Conservation (phyloP, 139 green algal genomes). For the Haematococcus sp. region DNA sequence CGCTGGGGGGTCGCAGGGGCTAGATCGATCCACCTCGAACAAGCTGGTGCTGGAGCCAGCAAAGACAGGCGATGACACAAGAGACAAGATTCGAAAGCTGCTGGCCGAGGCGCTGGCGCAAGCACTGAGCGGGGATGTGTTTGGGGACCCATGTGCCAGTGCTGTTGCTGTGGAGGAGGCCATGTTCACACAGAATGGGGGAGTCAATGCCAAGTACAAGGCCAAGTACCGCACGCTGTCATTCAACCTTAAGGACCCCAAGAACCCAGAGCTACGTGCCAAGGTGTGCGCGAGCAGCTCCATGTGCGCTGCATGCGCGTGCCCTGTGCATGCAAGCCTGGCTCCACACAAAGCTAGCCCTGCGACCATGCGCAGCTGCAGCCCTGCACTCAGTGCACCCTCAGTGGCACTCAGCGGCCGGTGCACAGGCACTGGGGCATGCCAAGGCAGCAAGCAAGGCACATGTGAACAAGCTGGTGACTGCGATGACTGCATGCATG, state of each 20-base stretch:
- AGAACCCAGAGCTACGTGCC: constrained; percentile 77
- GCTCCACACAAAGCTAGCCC: too few relatives aligned
- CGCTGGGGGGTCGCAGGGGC: not conserved
- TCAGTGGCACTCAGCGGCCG: too few relatives aligned
- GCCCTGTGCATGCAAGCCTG: too few relatives aligned
- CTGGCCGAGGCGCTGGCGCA: constrained; percentile 44
- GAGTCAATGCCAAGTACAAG: constrained; percentile 83
- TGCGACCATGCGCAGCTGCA: too few relatives aligned
- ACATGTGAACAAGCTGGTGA: too few relatives aligned
- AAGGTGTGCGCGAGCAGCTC: constrained; percentile 19
- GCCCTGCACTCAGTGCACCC: too few relatives aligned
- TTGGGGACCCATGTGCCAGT: constrained; percentile 5
- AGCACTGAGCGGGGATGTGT: constrained; percentile 5
- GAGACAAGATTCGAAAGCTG: constrained; percentile 59
- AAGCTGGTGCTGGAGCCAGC: not conserved
- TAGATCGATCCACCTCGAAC: constrained; percentile 2
- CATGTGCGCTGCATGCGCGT: not conserved
- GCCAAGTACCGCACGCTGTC: constrained; percentile 83
- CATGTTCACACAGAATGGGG: constrained; percentile 47
- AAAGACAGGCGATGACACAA: constrained; percentile 38
- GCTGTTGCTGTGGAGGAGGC: constrained; percentile 19
- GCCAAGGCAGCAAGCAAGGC: too few relatives aligned
- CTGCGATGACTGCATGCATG: too few relatives aligned
- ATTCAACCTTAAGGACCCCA: constrained; percentile 96
- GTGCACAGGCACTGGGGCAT: too few relatives aligned